phyloP scores from a whole-genome alignment of 2,329 filamentous ascomycete species.

The Hymenoscyphus repandus region DNA sequence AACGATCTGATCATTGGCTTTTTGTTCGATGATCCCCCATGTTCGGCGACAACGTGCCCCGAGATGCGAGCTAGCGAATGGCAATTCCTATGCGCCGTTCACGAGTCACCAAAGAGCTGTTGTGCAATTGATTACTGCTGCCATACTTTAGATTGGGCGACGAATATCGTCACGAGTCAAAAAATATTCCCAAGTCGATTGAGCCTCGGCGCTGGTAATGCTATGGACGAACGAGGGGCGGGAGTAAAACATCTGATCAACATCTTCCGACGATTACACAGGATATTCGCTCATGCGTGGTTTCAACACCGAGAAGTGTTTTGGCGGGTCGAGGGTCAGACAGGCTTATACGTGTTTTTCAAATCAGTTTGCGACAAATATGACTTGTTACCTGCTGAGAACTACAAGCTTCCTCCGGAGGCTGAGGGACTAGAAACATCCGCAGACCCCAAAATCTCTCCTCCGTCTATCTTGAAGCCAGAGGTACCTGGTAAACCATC shows the following conservation, averaged over 20 bases:
- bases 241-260: constrained; percentile 85
- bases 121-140: constrained; percentile 99
- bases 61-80: constrained; percentile 99
- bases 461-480: constrained; percentile 34
- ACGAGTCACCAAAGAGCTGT: constrained; percentile 93
- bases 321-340: constrained; percentile 85
- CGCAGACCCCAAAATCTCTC: constrained; percentile 37
- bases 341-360: constrained; percentile 94
- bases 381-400: constrained; percentile 82
- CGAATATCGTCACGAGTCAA: constrained; percentile 86
- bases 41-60: constrained; percentile 82
- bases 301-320: constrained; percentile 95
- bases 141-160: constrained; percentile 96
- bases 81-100: constrained; percentile 97
- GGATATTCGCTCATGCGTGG: constrained; percentile 98
- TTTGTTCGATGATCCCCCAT: constrained; percentile 84
- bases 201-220: constrained; percentile 32
- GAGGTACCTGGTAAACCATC: constrained; percentile 24
- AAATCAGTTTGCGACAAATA: constrained; percentile 95
- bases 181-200: constrained; percentile 87
- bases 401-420: constrained; percentile 90
- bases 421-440: constrained; percentile 73
- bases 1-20: constrained; percentile 91
- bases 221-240: constrained; percentile 53
- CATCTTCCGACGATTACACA: constrained; percentile 88